phyloP scores from a whole-genome alignment of 495 filamentous ascomycete genomes.

The Aspergillus ostianus region DNA sequence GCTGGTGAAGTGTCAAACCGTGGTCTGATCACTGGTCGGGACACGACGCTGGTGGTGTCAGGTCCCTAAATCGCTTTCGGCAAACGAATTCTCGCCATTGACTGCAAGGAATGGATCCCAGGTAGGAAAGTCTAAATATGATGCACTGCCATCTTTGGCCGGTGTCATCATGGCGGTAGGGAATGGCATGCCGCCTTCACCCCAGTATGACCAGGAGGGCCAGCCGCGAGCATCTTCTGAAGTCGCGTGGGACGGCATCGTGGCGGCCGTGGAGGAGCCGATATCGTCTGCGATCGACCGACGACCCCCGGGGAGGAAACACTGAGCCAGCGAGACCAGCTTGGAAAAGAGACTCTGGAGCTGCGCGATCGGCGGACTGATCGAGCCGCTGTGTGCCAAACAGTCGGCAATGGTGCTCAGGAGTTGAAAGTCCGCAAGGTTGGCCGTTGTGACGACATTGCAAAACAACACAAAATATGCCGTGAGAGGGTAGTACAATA shows the following conservation, averaged over 20 bases:
- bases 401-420: conserved; percentile 16
- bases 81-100: neutral
- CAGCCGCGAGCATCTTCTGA: neutral
- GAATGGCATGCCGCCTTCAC: neutral
- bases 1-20: neutral
- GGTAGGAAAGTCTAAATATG: neutral
- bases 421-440: conserved; percentile 22
- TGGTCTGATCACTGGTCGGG: neutral
- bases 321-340: conserved; percentile 14
- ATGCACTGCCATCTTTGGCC: neutral
- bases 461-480: conserved; percentile 22
- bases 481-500: conserved; percentile 22
- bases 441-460: conserved; percentile 19
- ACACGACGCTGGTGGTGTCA: neutral
- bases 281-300: neutral
- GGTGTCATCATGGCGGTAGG: neutral
- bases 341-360: conserved; percentile 18
- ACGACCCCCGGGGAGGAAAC: conserved; percentile 3
- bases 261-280: neutral
- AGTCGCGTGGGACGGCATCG: neutral
- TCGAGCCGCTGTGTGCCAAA: conserved; percentile 13
- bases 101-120: neutral
- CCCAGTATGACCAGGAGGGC: neutral
- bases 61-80: neutral
- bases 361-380: conserved; percentile 15